These are phyloP conservation scores for Funneliformis mosseae DNA, from an alignment of 192 early-diverging fungal genomes.

Conservation along the genomic window DNA sequence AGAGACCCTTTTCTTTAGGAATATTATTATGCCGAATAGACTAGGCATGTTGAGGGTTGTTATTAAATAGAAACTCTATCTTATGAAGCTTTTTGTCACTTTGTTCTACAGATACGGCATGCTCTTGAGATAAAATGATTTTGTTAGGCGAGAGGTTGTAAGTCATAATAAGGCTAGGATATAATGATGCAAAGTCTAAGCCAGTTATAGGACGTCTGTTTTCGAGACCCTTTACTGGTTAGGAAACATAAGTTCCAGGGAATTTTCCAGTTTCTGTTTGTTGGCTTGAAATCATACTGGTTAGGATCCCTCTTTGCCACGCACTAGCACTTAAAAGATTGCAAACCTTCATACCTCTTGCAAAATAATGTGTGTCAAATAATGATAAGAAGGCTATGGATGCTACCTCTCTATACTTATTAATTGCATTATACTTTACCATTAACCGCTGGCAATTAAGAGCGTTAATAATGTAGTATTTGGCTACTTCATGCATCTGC, in stretches of 20 bases:
- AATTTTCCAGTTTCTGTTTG: background rate
- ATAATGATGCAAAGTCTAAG: slow-evolving; percentile 20
- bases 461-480: no score
- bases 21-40: background rate
- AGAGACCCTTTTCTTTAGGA: no score
- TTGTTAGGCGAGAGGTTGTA: no score
- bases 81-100: slow-evolving; percentile 20
- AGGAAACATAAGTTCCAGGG: background rate
- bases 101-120: background rate
- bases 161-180: no score
- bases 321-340: slow-evolving; percentile 26
- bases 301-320: background rate
- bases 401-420: background rate
- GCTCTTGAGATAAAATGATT: no score
- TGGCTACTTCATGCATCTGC: no score
- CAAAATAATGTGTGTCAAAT: background rate
- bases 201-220: background rate
- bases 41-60: background rate
- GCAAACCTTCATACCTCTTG: slow-evolving; percentile 6
- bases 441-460: slow-evolving; percentile 5
- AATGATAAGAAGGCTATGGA: slow-evolving; percentile 6
- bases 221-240: no score
- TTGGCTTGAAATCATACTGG: background rate
- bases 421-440: slow-evolving; percentile 13
- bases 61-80: slow-evolving; percentile 22